Percentiles rank a stretch among this genome's conserved stretches.
Evolutionary conservation across 345 rosid species (phyloP).

Genomic region (Brassica juncea): DNA sequence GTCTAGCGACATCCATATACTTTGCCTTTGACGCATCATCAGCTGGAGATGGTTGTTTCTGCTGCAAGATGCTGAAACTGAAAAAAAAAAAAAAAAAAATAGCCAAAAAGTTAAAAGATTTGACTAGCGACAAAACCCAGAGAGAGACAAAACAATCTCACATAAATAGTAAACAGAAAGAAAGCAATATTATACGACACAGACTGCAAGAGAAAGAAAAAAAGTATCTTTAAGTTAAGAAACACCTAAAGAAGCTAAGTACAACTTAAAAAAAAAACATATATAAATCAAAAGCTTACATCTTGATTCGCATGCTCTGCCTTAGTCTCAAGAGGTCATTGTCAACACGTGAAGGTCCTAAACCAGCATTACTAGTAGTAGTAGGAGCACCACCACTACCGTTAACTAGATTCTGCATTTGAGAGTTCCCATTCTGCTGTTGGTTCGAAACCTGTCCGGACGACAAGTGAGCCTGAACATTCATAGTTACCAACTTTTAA

Average conservation of each 20-base stretch:
- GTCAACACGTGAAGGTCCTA: constrained; percentile 48
- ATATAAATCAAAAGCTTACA: constrained; percentile 48
- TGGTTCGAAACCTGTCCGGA: constrained; percentile 77
- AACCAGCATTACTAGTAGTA: constrained; percentile 31
- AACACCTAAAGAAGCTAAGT: background rate
- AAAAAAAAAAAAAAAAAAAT: background rate
- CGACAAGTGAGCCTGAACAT: constrained; percentile 71
- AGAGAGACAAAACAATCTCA: background rate
- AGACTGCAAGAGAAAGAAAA: background rate
- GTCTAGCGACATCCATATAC: constrained; percentile 68
- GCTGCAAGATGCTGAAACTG: constrained; percentile 57
- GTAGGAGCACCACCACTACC: constrained; percentile 16
- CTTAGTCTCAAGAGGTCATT: constrained; percentile 53
- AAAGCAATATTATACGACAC: background rate
- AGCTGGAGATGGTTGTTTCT: constrained; percentile 52
- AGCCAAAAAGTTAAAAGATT: background rate
- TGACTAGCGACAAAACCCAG: background rate
- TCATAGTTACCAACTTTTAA: constrained; percentile 48
- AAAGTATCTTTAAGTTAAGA: background rate
- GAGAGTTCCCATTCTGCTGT: constrained; percentile 78
- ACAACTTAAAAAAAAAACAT: background rate
- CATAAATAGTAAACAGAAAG: background rate
- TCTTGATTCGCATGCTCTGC: constrained; percentile 49
- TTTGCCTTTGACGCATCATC: constrained; percentile 52
- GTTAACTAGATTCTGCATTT: constrained; percentile 62